Evolutionary conservation across 2,329 filamentous ascomycete genomes (phyloP).

Genomic region (Daldinia sp.): DNA sequence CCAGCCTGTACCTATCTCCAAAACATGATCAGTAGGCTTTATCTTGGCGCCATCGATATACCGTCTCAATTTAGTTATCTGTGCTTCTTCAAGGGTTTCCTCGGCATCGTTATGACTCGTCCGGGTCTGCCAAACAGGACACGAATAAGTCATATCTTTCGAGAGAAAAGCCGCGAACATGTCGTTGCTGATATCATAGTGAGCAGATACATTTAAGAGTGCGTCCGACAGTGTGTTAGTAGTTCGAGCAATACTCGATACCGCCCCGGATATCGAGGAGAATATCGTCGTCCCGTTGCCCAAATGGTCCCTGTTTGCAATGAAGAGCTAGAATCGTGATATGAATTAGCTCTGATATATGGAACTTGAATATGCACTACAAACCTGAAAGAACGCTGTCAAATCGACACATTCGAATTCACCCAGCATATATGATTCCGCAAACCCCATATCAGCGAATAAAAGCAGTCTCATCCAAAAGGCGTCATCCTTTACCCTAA

Average conservation of each 20-base stretch:
- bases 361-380: slow-evolving; percentile 24
- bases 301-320: slow-evolving; percentile 73
- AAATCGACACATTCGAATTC: slow-evolving; percentile 76
- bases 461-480: slow-evolving; percentile 78
- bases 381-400: slow-evolving; percentile 75
- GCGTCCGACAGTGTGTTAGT: slow-evolving; percentile 70
- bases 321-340: slow-evolving; percentile 69
- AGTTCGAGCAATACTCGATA: slow-evolving; percentile 68
- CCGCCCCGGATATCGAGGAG: slow-evolving; percentile 68
- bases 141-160: slow-evolving; percentile 82
- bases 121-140: slow-evolving; percentile 71
- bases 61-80: slow-evolving; percentile 73
- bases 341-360: slow-evolving; percentile 39
- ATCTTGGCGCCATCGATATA: slow-evolving; percentile 75
- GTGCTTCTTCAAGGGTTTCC: slow-evolving; percentile 73
- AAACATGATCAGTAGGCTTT: slow-evolving; percentile 73
- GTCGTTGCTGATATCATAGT: slow-evolving; percentile 81
- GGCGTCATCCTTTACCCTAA: slow-evolving; percentile 72
- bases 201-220: slow-evolving; percentile 75
- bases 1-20: slow-evolving; percentile 83
- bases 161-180: slow-evolving; percentile 82
- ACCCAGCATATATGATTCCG: slow-evolving; percentile 78
- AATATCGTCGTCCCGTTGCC: slow-evolving; percentile 73
- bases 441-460: slow-evolving; percentile 81
- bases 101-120: slow-evolving; percentile 56